phyloP scores from a whole-genome alignment of 202 grass and related monocot genomes.

The Carex sylvatica region DNA sequence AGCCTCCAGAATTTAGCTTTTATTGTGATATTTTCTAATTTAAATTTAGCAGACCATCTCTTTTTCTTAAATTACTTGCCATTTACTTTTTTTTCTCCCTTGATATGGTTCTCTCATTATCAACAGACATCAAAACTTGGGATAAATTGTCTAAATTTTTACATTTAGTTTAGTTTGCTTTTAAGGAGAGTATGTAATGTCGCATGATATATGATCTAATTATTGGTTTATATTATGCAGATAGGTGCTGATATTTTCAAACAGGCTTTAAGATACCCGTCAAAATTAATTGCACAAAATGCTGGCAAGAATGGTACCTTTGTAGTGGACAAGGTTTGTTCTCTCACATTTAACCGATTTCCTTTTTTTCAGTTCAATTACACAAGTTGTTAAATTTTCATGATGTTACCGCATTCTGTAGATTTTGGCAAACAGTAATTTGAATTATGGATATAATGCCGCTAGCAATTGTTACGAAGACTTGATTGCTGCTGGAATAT shows the following conservation, averaged over 20 bases:
- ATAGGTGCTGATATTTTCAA: slow-evolving; percentile 95
- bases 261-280: slow-evolving; percentile 77
- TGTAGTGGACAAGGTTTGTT: slow-evolving; percentile 60
- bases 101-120: neutral
- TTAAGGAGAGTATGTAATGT: neutral
- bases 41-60: neutral
- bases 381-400: neutral
- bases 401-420: slow-evolving; percentile 26
- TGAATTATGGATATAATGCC: slow-evolving; percentile 88
- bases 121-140: neutral
- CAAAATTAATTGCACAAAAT: slow-evolving; percentile 76
- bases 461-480: slow-evolving; percentile 72
- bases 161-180: neutral
- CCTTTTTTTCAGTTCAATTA: slow-evolving; percentile 6
- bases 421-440: slow-evolving; percentile 52
- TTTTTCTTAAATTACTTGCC: neutral
- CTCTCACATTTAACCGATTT: neutral
- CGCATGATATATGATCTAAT: slow-evolving; percentile 5
- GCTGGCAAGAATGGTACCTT: slow-evolving; percentile 71
- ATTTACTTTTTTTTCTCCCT: neutral
- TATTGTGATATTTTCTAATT: neutral
- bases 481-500: slow-evolving; percentile 71
- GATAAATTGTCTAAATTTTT: neutral
- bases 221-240: slow-evolving; percentile 33
- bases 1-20: slow-evolving; percentile 2